phyloP scores from a whole-genome alignment of 2,329 filamentous ascomycete species.

The Aspergillus japonicus region DNA sequence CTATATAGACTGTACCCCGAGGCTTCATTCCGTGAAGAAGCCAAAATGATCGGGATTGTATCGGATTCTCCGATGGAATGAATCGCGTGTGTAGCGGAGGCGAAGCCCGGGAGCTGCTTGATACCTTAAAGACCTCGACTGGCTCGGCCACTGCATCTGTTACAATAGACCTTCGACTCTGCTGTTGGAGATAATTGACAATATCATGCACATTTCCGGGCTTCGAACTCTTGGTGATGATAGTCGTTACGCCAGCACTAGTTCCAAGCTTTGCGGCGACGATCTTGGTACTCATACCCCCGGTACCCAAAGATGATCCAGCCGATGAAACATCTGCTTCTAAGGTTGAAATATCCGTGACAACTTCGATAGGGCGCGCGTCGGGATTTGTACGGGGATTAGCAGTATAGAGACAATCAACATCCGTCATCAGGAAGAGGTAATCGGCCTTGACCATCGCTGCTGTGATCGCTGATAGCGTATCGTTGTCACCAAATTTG shows the following conservation, averaged over 20 bases:
- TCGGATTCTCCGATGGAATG: slow-evolving; percentile 77
- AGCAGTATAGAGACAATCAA: slow-evolving; percentile 95
- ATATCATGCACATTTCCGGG: slow-evolving; percentile 90
- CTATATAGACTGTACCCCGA: slow-evolving; percentile 89
- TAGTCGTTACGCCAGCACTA: slow-evolving; percentile 89
- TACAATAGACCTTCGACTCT: slow-evolving; percentile 46
- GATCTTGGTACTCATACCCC: slow-evolving; percentile 97
- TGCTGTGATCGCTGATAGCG: slow-evolving; percentile 90
- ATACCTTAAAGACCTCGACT: slow-evolving; percentile 35
- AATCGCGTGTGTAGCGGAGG: slow-evolving; percentile 87
- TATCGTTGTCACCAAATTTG: slow-evolving; percentile 99
- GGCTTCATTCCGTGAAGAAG: slow-evolving; percentile 87
- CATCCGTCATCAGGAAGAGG: slow-evolving; percentile 97
- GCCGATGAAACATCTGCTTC: slow-evolving; percentile 88
- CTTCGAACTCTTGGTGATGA: slow-evolving; percentile 91
- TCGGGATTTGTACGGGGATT: slow-evolving; percentile 85
- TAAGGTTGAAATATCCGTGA: slow-evolving; percentile 80
- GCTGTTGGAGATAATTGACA: slow-evolving; percentile 73
- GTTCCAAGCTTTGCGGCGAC: slow-evolving; percentile 88
- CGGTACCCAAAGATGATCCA: slow-evolving; percentile 85
- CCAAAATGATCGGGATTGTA: slow-evolving; percentile 96
- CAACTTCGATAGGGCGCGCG: slow-evolving; percentile 85
- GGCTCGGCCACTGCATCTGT: slow-evolving; percentile 21
- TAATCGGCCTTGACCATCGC: slow-evolving; percentile 97
- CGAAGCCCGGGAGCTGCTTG: slow-evolving; percentile 36